These are phyloP conservation scores for Starmerella sirachaensis DNA, from an alignment of 805 yeast genomes.

Conservation along the genomic window DNA sequence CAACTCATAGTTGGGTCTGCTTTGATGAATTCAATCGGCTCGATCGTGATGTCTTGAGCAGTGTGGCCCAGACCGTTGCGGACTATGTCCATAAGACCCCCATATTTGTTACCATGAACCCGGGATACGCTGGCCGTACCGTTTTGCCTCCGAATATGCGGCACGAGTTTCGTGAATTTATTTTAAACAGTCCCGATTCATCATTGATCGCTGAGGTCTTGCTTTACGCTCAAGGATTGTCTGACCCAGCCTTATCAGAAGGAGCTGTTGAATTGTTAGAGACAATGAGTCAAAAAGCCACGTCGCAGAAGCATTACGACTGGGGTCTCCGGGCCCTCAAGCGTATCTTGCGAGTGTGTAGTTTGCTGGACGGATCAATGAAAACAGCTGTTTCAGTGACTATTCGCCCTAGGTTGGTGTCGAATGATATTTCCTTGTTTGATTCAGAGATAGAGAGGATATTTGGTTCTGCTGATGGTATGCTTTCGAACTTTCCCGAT, in stretches of 20 bases:
- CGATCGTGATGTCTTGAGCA: conserved; percentile 58
- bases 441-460: conserved; percentile 5
- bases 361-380: conserved; percentile 36
- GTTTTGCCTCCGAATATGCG: conserved; percentile 75
- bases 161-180: conserved; percentile 61
- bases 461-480: not conserved
- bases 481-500: not conserved
- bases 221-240: conserved; percentile 53
- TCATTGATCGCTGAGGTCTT: conserved; percentile 57
- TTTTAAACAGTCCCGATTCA: conserved; percentile 63
- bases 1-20: conserved; percentile 88
- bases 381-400: conserved; percentile 45
- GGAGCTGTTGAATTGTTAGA: conserved; percentile 45
- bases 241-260: conserved; percentile 36
- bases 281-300: conserved; percentile 32
- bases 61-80: conserved; percentile 72
- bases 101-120: conserved; percentile 83
- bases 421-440: conserved; percentile 35
- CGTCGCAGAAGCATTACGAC: conserved; percentile 67
- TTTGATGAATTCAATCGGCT: conserved; percentile 90
- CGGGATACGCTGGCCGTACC: conserved; percentile 74
- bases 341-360: conserved; percentile 49
- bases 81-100: conserved; percentile 42
- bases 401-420: conserved; percentile 54
- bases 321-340: conserved; percentile 81